Conservation (phyloP, 257 asterid species). For the Verbena officinalis region DNA sequence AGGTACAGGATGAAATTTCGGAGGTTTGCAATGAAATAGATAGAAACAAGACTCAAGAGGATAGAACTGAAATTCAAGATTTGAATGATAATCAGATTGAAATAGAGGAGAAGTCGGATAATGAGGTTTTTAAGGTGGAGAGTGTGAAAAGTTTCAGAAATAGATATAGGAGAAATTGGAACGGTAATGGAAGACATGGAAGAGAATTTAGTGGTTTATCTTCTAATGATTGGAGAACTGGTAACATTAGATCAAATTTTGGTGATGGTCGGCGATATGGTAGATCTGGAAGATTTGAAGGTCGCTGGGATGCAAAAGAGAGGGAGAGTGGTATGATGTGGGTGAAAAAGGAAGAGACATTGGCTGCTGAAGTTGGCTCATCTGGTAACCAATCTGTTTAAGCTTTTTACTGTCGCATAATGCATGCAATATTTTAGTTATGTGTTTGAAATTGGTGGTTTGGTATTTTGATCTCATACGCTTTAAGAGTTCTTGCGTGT, state of each 20-base stretch:
- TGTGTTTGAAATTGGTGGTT: slow-evolving; percentile 1
- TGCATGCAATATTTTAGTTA: slow-evolving; percentile 15
- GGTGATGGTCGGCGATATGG: slow-evolving; percentile 24
- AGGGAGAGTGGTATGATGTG: slow-evolving; percentile 36
- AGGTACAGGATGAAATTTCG: slow-evolving; percentile 15
- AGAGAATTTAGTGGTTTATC: slow-evolving; percentile 13
- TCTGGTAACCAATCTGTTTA: slow-evolving; percentile 35
- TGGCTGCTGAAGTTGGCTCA: slow-evolving; percentile 31
- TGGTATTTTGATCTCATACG: not conserved
- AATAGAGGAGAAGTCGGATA: slow-evolving; percentile 24
- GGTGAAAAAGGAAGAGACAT: slow-evolving; percentile 53
- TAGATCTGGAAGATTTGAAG: slow-evolving; percentile 18
- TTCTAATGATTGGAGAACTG: slow-evolving; percentile 8
- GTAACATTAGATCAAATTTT: slow-evolving; percentile 19
- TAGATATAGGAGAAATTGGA: slow-evolving; percentile 21
- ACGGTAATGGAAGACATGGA: slow-evolving; percentile 17
- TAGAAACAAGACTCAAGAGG: slow-evolving; percentile 7
- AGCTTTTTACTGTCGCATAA: not conserved
- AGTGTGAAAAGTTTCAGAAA: slow-evolving; percentile 19
- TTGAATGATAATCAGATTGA: slow-evolving; percentile 20
- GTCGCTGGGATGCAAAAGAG: slow-evolving; percentile 7
- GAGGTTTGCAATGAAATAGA: slow-evolving; percentile 21
- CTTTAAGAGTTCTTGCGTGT: not conserved
- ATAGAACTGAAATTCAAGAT: slow-evolving; percentile 21
- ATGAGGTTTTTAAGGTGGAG: slow-evolving; percentile 21